Percentiles rank a stretch among this genome's conserved stretches.
These are phyloP conservation scores for Penicillium sclerotiorum DNA, from an alignment of 2,329 filamentous ascomycete species.

Conservation along the genomic window DNA sequence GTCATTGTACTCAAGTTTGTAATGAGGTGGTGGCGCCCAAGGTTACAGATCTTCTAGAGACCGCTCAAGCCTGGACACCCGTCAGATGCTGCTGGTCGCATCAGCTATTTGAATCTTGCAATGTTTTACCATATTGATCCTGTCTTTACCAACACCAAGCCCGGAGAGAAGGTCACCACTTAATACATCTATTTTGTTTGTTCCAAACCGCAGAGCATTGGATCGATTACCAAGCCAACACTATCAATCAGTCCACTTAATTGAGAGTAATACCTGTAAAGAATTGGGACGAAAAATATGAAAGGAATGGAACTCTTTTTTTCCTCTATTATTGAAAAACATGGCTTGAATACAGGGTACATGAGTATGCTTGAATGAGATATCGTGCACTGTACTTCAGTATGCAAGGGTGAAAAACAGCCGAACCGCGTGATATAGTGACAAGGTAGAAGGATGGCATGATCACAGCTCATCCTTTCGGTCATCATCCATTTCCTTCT, in stretches of 20 bases:
- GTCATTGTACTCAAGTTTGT: not conserved
- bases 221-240: not conserved
- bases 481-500: constrained; percentile 29
- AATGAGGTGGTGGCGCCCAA: not conserved
- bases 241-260: not conserved
- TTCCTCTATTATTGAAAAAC: constrained; percentile 20
- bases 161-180: too few relatives aligned
- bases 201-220: too few relatives aligned
- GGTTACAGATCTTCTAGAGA: too few relatives aligned
- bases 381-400: constrained; percentile 19
- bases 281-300: not conserved
- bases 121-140: not conserved
- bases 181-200: too few relatives aligned
- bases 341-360: constrained; percentile 19
- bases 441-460: constrained; percentile 3
- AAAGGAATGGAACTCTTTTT: constrained; percentile 18
- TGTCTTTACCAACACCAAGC: too few relatives aligned
- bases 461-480: constrained; percentile 38
- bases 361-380: constrained; percentile 17
- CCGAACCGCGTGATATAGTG: constrained; percentile 14
- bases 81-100: too few relatives aligned
- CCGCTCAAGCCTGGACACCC: too few relatives aligned
- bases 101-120: not conserved
- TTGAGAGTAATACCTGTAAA: not conserved
- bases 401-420: constrained; percentile 1